Base-by-base conservation (phyloP, 768 basidiomycete genomes). In the Auriscalpium microsporum region DNA sequence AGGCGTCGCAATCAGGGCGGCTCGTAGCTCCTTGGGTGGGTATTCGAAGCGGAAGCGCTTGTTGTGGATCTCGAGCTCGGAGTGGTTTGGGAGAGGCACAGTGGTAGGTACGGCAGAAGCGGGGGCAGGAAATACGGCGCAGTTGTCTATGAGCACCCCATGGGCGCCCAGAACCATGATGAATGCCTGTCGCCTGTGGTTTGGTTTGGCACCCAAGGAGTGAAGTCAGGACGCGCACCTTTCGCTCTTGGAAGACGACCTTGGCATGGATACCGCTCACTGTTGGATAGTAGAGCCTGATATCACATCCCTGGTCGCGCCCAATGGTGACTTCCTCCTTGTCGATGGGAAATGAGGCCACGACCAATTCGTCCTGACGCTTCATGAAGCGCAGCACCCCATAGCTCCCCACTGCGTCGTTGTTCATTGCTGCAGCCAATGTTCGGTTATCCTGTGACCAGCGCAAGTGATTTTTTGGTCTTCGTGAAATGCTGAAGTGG, bases 331-430 rank as follows among this genome's bases (percentile, higher is more conserved):
- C 71, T 51, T 78, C 73, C 19, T 81, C 76, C 4, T 80, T 75
- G 69, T 90, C 87, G 62, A 90, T 81, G 4, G 87, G 87, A 58
- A 84, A 90, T 1, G 84, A 75, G 1, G 87, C 83, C 23, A 87
- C 70, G 9, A 79, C 70, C 0, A 69, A 67, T 51, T 74, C 68
- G 19, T 78, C 75, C 47, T 69, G 72, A 11, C 73, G 71, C 62
- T 84, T 86, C 67, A 87, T 72, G 51, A 87, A 72, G 49, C 80
- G 78, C 4, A 89, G 69, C 0, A 84, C 83, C 5, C 86, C 86
- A 63, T 77, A 83, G 50, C 76, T 74, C 9, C 86, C 86, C n/a
- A 85, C 72, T 58, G 81, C 79, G 58, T 70, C 76, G 56, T 79
- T 77, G 36, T 56, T 38, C 60, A 61, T 61, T 6, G 28, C 28